Conservation (phyloP, 768 basidiomycete genomes). For the Cubamyces lactineus region DNA sequence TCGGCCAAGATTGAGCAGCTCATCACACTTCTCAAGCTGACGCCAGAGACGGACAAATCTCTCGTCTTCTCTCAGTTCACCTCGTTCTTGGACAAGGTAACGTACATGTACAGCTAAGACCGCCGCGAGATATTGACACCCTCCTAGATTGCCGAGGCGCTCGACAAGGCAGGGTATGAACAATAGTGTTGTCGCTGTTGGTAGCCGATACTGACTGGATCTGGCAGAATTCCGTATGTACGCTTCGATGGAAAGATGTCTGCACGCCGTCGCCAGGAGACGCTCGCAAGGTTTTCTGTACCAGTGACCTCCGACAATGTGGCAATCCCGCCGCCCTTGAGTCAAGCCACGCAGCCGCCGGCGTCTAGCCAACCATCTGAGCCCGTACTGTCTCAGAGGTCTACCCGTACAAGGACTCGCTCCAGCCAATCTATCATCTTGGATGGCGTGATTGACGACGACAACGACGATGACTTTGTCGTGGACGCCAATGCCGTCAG, state of each 20-base stretch:
- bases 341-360: conserved; percentile 10
- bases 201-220: neutral
- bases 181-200: neutral
- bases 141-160: conserved; percentile 64
- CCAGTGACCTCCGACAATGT: conserved; percentile 50
- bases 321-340: conserved; percentile 2
- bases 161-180: conserved; percentile 66
- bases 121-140: neutral
- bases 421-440: conserved; percentile 1
- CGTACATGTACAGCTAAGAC: neutral
- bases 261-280: conserved; percentile 76
- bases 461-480: conserved; percentile 31
- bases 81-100: conserved; percentile 78
- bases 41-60: conserved; percentile 72
- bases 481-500: conserved; percentile 20
- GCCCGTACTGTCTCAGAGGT: conserved; percentile 5
- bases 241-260: conserved; percentile 89
- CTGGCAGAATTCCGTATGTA: conserved; percentile 66
- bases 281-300: conserved; percentile 73
- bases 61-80: conserved; percentile 93
- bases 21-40: conserved; percentile 69
- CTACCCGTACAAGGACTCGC: conserved; percentile 11
- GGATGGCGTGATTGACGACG: conserved; percentile 16
- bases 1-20: conserved; percentile 90
- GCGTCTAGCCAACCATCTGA: conserved; percentile 4